Percentiles rank a stretch among this genome's conserved stretches.
These are phyloP conservation scores for Debaryomycetaceae sp. DNA, from an alignment of 1,139 yeast species.

Conservation along the genomic window DNA sequence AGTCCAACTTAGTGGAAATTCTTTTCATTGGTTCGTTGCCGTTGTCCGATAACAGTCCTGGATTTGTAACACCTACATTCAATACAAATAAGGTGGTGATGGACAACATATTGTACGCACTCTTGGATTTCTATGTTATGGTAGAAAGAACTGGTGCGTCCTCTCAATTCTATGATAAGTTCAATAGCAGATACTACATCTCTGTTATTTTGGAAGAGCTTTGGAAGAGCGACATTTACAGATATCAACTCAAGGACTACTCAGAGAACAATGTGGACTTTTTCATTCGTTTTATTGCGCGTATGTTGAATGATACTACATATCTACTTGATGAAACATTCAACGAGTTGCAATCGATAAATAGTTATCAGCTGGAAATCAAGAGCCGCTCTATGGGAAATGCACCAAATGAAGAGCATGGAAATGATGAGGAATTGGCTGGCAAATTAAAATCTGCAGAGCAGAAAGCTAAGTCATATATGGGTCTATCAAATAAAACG, in stretches of 20 bases:
- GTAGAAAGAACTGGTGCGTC: conserved; percentile 96
- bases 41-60: conserved; percentile 54
- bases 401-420: conserved; percentile 41
- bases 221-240: conserved; percentile 72
- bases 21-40: conserved; percentile 74
- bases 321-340: conserved; percentile 88
- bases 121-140: conserved; percentile 87
- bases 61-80: conserved; percentile 68
- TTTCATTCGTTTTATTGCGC: conserved; percentile 86
- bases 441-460: conserved; percentile 61
- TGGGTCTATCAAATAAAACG: conserved; percentile 82
- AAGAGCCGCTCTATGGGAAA: conserved; percentile 38
- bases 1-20: conserved; percentile 77
- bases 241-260: conserved; percentile 64
- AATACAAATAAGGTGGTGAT: conserved; percentile 59
- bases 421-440: conserved; percentile 57
- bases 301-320: conserved; percentile 92
- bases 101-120: conserved; percentile 70
- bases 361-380: conserved; percentile 62
- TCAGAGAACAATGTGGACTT: conserved; percentile 69
- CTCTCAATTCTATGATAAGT: conserved; percentile 93
- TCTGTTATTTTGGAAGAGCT: conserved; percentile 78
- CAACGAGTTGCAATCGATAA: conserved; percentile 73
- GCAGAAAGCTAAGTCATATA: conserved; percentile 73
- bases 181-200: conserved; percentile 84